These are phyloP conservation scores for Annulohypoxylon maeteangense DNA, from an alignment of 495 filamentous ascomycete species.

Conservation along the genomic window DNA sequence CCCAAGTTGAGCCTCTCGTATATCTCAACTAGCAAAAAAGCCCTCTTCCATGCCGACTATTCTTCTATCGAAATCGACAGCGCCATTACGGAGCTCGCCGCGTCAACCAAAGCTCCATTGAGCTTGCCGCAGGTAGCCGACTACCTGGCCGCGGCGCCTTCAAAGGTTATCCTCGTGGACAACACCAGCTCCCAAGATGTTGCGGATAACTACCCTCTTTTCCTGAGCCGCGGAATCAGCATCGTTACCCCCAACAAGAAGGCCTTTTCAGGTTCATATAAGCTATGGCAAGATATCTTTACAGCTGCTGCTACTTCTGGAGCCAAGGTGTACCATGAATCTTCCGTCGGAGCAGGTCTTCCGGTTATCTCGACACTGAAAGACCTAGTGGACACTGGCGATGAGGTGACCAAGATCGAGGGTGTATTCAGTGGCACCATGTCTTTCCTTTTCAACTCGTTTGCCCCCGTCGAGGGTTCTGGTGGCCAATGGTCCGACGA, in stretches of 20 bases:
- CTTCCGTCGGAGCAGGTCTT: conserved; percentile 89
- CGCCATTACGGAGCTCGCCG: conserved; percentile 64
- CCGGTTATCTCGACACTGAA: conserved; percentile 91
- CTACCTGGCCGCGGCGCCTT: conserved; percentile 76
- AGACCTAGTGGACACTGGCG: conserved; percentile 89
- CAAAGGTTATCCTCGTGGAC: conserved; percentile 83
- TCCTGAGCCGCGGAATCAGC: conserved; percentile 81
- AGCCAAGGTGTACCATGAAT: conserved; percentile 91
- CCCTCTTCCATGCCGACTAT: conserved; percentile 72
- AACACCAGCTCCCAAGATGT: conserved; percentile 89
- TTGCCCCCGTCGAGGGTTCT: conserved; percentile 76
- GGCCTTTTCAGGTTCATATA: conserved; percentile 81
- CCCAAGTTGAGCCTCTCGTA: conserved; percentile 76
- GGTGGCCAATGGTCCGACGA: conserved; percentile 86
- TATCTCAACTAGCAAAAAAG: conserved; percentile 82
- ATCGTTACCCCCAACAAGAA: conserved; percentile 99
- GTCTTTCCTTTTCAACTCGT: conserved; percentile 96
- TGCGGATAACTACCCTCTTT: conserved; percentile 79
- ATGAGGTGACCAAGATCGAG: conserved; percentile 87
- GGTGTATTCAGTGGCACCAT: conserved; percentile 97
- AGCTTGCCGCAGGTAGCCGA: conserved; percentile 72
- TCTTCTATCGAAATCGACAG: conserved; percentile 64
- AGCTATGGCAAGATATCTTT: conserved; percentile 86
- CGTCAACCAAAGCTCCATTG: conserved; percentile 67
- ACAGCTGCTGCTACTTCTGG: conserved; percentile 67